A percentile compares a stretch with the other conserved stretches of the same genome.
These are phyloP conservation scores for Taphrina confusa DNA, from an alignment of 1,139 yeast genomes.

Conservation along the genomic window DNA sequence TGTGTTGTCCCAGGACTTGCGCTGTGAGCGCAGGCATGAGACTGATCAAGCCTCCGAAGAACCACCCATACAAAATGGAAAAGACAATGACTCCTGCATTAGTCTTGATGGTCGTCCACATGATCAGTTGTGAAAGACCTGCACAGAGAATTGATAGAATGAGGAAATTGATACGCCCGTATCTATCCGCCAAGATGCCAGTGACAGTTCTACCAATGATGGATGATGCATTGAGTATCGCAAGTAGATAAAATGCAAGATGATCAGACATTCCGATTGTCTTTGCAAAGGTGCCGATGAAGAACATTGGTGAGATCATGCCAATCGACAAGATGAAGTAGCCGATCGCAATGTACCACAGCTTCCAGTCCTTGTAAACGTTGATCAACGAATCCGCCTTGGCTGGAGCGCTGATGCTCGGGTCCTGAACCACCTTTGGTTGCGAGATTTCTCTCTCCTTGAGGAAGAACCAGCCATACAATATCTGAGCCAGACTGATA, in stretches of 20 bases:
- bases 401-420: slow-evolving; percentile 37
- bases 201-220: slow-evolving; percentile 53
- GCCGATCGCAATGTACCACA: slow-evolving; percentile 44
- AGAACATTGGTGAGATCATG: slow-evolving; percentile 47
- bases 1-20: slow-evolving; percentile 54
- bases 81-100: slow-evolving; percentile 52
- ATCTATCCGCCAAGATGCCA: slow-evolving; percentile 51
- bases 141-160: slow-evolving; percentile 42
- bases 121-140: slow-evolving; percentile 43
- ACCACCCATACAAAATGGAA: slow-evolving; percentile 58
- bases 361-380: slow-evolving; percentile 45
- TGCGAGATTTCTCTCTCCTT: slow-evolving; percentile 46
- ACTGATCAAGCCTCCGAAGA: slow-evolving; percentile 54
- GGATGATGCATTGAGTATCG: slow-evolving; percentile 53
- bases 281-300: slow-evolving; percentile 45
- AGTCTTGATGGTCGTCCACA: slow-evolving; percentile 61
- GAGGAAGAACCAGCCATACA: slow-evolving; percentile 46
- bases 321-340: slow-evolving; percentile 46
- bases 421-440: slow-evolving; percentile 42
- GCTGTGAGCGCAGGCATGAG: slow-evolving; percentile 53
- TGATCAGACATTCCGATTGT: slow-evolving; percentile 40
- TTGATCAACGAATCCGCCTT: slow-evolving; percentile 39
- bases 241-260: slow-evolving; percentile 44
- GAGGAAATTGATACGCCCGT: slow-evolving; percentile 51
- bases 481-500: slow-evolving; percentile 44